phyloP scores from a whole-genome alignment of 2,329 filamentous ascomycete genomes.

The Neofusicoccum cordaticola region DNA sequence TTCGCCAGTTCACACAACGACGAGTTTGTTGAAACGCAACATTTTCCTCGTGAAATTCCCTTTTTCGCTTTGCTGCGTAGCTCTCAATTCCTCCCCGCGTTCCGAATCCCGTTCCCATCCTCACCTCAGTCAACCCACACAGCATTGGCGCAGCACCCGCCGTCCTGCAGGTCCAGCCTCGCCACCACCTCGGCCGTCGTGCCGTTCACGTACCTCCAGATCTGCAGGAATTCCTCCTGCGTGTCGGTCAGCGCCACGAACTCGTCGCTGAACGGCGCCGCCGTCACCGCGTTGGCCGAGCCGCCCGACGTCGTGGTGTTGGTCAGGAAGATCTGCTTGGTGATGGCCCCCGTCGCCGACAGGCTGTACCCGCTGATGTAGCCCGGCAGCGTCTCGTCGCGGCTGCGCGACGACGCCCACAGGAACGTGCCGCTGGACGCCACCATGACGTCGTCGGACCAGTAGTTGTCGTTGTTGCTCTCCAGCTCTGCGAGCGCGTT shows the following conservation, averaged over 20 bases:
- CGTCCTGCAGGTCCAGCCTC: slow-evolving; percentile 19
- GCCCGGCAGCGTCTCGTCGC: slow-evolving; percentile 24
- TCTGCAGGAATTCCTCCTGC: slow-evolving; percentile 34
- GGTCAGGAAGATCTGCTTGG: slow-evolving; percentile 29
- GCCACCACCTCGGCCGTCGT: slow-evolving; percentile 15
- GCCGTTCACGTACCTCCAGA: slow-evolving; percentile 31
- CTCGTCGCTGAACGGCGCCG: slow-evolving; percentile 32
- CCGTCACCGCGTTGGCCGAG: slow-evolving; percentile 34
- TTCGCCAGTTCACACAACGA: too few relatives aligned
- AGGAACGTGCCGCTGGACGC: slow-evolving; percentile 22
- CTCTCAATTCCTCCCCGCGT: too few relatives aligned
- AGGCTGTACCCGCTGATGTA: slow-evolving; percentile 37
- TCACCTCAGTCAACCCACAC: slow-evolving; percentile 7
- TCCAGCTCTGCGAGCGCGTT: not conserved
- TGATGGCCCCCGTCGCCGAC: slow-evolving; percentile 27
- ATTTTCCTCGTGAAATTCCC: not conserved
- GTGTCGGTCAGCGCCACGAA: slow-evolving; percentile 36
- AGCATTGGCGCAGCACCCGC: slow-evolving; percentile 14
- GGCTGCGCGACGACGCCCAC: slow-evolving; percentile 23
- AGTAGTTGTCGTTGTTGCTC: slow-evolving; percentile 25
- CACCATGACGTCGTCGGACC: slow-evolving; percentile 27
- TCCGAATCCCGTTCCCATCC: too few relatives aligned
- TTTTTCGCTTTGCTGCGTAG: too few relatives aligned
- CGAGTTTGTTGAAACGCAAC: not conserved
- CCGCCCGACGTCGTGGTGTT: slow-evolving; percentile 35